Evolutionary conservation across 2,329 filamentous ascomycete species (phyloP).

Genomic region (Hansfordia pulvinata): DNA sequence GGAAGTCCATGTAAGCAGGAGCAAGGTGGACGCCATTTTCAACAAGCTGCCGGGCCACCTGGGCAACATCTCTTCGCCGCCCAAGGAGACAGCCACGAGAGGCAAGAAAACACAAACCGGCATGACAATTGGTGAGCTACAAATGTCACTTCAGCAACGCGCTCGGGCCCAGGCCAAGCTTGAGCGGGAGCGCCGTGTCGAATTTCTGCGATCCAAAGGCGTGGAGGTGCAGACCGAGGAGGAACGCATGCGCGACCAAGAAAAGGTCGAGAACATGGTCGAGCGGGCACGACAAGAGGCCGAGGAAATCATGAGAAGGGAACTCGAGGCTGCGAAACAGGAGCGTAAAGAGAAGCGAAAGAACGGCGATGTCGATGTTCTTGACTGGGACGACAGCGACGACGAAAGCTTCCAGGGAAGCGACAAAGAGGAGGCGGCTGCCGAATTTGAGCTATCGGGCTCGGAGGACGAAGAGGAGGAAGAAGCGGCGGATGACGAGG

Average conservation of each 20-base stretch:
- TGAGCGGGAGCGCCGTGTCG: constrained; percentile 65
- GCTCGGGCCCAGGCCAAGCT: constrained; percentile 68
- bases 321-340: constrained; percentile 61
- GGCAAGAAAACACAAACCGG: too few relatives aligned
- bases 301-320: constrained; percentile 61
- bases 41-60: constrained; percentile 55
- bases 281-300: constrained; percentile 74
- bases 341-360: constrained; percentile 30
- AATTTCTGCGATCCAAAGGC: constrained; percentile 65
- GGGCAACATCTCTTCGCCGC: constrained; percentile 56
- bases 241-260: constrained; percentile 70
- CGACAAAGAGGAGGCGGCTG: constrained; percentile 31
- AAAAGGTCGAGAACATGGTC: constrained; percentile 77
- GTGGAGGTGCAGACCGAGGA: constrained; percentile 73
- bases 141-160: constrained; percentile 51
- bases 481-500: constrained; percentile 21
- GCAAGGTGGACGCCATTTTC: constrained; percentile 50
- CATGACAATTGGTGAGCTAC: constrained; percentile 44
- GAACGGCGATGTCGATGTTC: constrained; percentile 30
- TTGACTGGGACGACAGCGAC: constrained; percentile 43
- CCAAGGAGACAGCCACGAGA: too few relatives aligned
- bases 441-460: constrained; percentile 18
- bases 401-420: constrained; percentile 21
- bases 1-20: constrained; percentile 36
- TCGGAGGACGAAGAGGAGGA: constrained; percentile 24